Conservation (phyloP, 345 rosid species). For the Rhodamnia argentea region DNA sequence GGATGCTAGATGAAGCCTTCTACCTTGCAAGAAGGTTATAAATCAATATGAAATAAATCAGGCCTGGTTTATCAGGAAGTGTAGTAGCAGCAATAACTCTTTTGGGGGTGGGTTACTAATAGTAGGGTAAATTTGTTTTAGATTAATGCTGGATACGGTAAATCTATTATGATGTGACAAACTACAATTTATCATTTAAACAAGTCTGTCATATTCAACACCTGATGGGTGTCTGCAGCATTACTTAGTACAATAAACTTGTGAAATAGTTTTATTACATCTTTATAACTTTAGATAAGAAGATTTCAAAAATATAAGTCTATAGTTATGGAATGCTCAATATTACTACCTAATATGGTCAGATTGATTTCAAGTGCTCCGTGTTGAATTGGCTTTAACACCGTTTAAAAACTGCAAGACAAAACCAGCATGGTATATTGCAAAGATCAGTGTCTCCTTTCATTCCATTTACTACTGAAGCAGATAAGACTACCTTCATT, state of each 20-base stretch:
- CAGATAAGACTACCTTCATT: neutral
- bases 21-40: neutral
- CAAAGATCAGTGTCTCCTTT: neutral
- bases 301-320: neutral
- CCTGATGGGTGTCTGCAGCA: neutral
- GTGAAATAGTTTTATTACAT: neutral
- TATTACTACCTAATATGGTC: neutral
- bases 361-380: neutral
- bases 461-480: neutral
- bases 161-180: neutral
- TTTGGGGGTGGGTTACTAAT: neutral
- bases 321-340: neutral
- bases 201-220: neutral
- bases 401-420: neutral
- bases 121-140: neutral
- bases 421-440: neutral
- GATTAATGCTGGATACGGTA: neutral
- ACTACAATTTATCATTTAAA: neutral
- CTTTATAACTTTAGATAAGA: neutral
- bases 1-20: neutral
- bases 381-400: neutral
- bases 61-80: neutral
- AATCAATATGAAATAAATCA: neutral
- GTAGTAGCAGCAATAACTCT: neutral
- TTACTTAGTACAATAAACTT: neutral